Percentiles rank a stretch among this genome's conserved stretches.
phyloP scores from a whole-genome alignment of 345 rosid genomes.

The Heritiera fomes region DNA sequence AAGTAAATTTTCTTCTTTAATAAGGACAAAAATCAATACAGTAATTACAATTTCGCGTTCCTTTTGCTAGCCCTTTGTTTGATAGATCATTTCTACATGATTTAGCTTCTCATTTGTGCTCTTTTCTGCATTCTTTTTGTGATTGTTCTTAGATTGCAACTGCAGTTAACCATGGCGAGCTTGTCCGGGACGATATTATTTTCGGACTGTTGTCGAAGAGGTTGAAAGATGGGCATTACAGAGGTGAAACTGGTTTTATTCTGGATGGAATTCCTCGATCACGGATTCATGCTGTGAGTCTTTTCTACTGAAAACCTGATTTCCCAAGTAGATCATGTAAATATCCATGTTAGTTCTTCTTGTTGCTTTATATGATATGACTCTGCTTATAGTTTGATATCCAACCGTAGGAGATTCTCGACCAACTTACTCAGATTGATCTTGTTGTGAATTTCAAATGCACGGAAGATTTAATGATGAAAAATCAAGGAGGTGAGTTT shows the following conservation, averaged over 20 bases:
- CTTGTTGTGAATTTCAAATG: slow-evolving; percentile 77
- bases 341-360: neutral
- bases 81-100: neutral
- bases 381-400: slow-evolving; percentile 3
- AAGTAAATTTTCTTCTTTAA: no score
- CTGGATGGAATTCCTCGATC: slow-evolving; percentile 51
- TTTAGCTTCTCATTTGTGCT: neutral
- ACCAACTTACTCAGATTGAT: slow-evolving; percentile 74
- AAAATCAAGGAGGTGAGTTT: slow-evolving; percentile 18
- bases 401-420: slow-evolving; percentile 72
- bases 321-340: neutral
- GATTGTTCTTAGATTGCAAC: slow-evolving; percentile 37
- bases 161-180: slow-evolving; percentile 41
- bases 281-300: slow-evolving; percentile 35
- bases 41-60: no score
- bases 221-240: slow-evolving; percentile 43
- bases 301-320: neutral
- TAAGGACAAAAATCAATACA: no score
- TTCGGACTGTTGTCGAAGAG: slow-evolving; percentile 45
- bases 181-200: slow-evolving; percentile 45
- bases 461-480: slow-evolving; percentile 29
- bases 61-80: neutral
- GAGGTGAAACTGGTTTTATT: slow-evolving; percentile 50
- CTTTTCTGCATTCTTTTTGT: neutral
- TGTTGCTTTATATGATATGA: neutral